Evolutionary conservation across 2,329 filamentous ascomycete species (phyloP), one percentile per base, ranked within the genome.

Genomic region (Cercospora beticola): DNA sequence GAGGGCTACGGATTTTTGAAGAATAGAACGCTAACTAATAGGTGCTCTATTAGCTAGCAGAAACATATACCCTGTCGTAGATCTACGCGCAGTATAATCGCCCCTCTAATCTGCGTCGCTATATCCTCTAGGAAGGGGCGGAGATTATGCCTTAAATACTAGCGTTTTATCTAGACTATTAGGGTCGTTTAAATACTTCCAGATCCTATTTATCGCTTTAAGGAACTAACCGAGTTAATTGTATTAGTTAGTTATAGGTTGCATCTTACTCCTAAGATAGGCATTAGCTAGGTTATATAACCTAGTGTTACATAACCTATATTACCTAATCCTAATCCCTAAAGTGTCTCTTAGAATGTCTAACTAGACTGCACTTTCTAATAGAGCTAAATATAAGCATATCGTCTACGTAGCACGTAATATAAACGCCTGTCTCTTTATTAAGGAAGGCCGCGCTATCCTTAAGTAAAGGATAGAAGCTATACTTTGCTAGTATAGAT

Each of bases 341-440:
- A n/a, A n/a, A n/a, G n/a, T n/a, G n/a, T n/a, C n/a, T n/a, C n/a
- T n/a, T n/a, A n/a, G n/a, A n/a, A n/a, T n/a, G n/a, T 26, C 5
- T 46, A 54, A 60, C 61, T 64, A 54, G 40, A 23, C 9, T 36
- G 28, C n/a, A n/a, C n/a, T n/a, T n/a, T n/a, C 52, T 31, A 64
- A 26, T 68, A 64, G 54, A 28, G 52, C 66, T 64, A 64, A 68
- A 68, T 49, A 68, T 60, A 28, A 67, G 23, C 26, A 67, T 64
- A 59, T 64, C 26, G 18, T 67, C 52, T 2, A 67, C 21, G 21
- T 67, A 60, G 40, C n/a, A 67, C 26, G 23, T 64, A 23, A 67
- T 63, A 63, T 56, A 56, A 18, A 64, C 10, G 23, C 36, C 65
- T 62, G 21, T 66, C 7, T 66, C 57, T 14, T 43, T 62, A 56